phyloP scores from a whole-genome alignment of 495 filamentous ascomycete genomes.

The Coniosporium apollinis region DNA sequence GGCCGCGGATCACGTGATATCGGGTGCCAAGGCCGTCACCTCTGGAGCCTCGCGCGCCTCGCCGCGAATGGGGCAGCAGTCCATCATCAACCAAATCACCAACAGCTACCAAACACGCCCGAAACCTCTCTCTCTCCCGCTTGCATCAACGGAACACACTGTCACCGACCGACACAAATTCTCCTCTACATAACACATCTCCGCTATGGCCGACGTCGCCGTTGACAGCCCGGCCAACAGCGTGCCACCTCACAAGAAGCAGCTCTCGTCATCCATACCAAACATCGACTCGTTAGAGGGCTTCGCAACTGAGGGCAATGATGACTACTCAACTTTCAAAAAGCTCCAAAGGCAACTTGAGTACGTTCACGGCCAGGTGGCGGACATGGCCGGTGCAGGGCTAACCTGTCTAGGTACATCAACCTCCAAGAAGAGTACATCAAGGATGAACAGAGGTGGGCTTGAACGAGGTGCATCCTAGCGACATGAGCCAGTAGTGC shows the following conservation, averaged over 20 bases:
- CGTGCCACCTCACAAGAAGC: slow-evolving; percentile 59
- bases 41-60: too few species aligned
- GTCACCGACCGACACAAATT: too few species aligned
- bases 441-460: slow-evolving; percentile 93
- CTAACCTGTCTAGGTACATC: slow-evolving; percentile 54
- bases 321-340: slow-evolving; percentile 91
- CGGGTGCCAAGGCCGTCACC: too few species aligned
- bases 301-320: slow-evolving; percentile 58
- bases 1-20: too few species aligned
- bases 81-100: too few species aligned
- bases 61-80: too few species aligned
- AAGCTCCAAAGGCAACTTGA: slow-evolving; percentile 90
- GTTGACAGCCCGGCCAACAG: slow-evolving; percentile 64
- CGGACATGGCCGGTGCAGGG: slow-evolving; percentile 10
- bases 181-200: too few species aligned
- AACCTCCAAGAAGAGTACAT: slow-evolving; percentile 99
- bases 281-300: slow-evolving; percentile 83
- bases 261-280: slow-evolving; percentile 59
- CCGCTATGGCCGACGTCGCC: slow-evolving; percentile 77
- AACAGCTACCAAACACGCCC: too few species aligned
- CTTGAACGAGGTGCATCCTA: background rate
- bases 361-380: slow-evolving; percentile 29
- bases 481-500: slow-evolving; percentile 3
- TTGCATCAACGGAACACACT: too few species aligned
- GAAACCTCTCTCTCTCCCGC: too few species aligned